Conservation (phyloP, 345 rosid genomes). For the Camelina hispida region DNA sequence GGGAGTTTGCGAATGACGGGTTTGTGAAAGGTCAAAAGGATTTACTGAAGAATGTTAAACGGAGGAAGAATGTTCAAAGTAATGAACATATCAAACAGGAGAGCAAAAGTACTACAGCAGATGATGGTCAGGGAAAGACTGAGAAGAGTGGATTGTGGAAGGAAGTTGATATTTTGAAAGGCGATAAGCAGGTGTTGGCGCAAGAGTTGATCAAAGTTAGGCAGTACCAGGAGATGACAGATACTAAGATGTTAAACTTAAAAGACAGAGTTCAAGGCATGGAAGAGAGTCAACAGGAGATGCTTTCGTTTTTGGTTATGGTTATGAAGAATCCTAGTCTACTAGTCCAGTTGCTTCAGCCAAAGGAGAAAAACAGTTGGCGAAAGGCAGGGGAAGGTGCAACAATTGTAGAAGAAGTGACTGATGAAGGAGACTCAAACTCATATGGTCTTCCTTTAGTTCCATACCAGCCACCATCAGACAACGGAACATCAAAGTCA, state of each 20-base stretch:
- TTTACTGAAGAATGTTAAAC: constrained; percentile 60
- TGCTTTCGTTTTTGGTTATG: constrained; percentile 94
- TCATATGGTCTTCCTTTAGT: constrained; percentile 67
- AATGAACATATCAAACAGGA: constrained; percentile 53
- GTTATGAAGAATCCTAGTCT: constrained; percentile 86
- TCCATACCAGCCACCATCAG: constrained; percentile 64
- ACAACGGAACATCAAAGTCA: constrained; percentile 48
- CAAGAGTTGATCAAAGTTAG: constrained; percentile 78
- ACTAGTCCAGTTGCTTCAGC: constrained; percentile 75
- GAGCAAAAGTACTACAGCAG: constrained; percentile 36
- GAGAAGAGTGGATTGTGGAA: constrained; percentile 60
- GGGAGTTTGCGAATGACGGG: constrained; percentile 91
- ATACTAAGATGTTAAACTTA: constrained; percentile 63
- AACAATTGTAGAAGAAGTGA: constrained; percentile 56
- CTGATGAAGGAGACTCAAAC: constrained; percentile 49
- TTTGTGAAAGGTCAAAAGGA: constrained; percentile 76
- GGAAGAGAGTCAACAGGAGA: constrained; percentile 92
- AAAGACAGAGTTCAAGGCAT: constrained; percentile 81
- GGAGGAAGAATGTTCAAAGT: constrained; percentile 75
- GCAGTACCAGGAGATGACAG: constrained; percentile 72
- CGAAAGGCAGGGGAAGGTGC: constrained; percentile 65
- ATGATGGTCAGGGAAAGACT: constrained; percentile 39
- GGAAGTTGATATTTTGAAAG: constrained; percentile 83
- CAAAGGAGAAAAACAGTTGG: constrained; percentile 77
- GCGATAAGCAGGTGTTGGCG: constrained; percentile 59